A percentile compares a stretch with the other conserved stretches of the same genome.
These are phyloP conservation scores for Capsicum rhomboideum DNA, from an alignment of 257 asterid genomes.

Conservation along the genomic window DNA sequence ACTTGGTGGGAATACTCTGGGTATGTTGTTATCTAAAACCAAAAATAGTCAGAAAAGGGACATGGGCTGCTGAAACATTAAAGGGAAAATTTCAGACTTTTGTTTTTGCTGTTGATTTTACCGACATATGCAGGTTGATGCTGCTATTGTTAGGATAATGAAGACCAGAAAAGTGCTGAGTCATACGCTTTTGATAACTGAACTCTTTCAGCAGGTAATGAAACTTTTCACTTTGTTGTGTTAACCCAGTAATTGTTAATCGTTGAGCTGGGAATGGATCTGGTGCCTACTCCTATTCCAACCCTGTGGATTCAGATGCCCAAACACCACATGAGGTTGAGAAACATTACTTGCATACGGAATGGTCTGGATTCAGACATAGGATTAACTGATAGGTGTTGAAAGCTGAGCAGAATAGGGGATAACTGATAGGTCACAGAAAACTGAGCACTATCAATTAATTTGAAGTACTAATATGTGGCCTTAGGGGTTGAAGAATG, in stretches of 20 bases:
- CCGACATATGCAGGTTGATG: slow-evolving; percentile 63
- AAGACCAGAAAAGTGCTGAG: slow-evolving; percentile 90
- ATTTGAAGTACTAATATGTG: not conserved
- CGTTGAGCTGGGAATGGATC: not conserved
- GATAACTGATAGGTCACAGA: not conserved
- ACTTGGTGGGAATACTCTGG: too few relatives aligned
- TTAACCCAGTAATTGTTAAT: not conserved
- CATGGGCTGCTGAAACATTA: not conserved
- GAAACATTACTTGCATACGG: not conserved
- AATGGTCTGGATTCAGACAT: not conserved
- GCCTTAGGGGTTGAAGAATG: not conserved
- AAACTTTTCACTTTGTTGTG: not conserved
- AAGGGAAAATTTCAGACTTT: not conserved
- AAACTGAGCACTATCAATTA: not conserved
- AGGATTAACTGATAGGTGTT: not conserved
- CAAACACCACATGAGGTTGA: not conserved
- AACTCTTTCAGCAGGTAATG: slow-evolving; percentile 95
- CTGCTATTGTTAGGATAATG: slow-evolving; percentile 97
- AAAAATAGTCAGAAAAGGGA: not conserved
- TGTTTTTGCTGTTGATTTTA: not conserved
- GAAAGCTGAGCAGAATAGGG: not conserved
- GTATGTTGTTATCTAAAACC: not conserved
- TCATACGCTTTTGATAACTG: slow-evolving; percentile 92
- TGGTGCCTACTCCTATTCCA: not conserved
- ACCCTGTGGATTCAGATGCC: not conserved